Evolutionary conservation across 2,329 filamentous ascomycete species (phyloP).

Genomic region (Ophiocordyceps robertsii): DNA sequence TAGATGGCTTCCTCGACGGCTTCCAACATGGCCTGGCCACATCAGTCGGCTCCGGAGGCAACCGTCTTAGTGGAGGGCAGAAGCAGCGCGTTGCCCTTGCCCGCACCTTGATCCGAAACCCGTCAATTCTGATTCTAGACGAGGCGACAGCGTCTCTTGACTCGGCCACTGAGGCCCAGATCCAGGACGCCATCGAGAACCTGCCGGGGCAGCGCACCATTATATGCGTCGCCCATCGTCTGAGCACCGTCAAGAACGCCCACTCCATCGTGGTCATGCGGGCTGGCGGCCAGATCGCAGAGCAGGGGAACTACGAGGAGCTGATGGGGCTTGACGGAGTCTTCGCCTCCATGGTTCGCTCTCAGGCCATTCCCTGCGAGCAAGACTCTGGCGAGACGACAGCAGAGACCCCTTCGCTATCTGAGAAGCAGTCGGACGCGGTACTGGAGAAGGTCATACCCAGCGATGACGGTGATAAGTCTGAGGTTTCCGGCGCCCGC

Average conservation of each 20-base stretch:
- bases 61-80: conserved; percentile 45
- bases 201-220: conserved; percentile 43
- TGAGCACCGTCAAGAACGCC: conserved; percentile 48
- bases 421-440: background rate
- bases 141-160: conserved; percentile 50
- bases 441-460: background rate
- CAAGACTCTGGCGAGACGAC: conserved; percentile 10
- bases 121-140: conserved; percentile 44
- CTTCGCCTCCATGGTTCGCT: conserved; percentile 38
- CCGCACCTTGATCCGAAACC: conserved; percentile 41
- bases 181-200: conserved; percentile 33
- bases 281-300: conserved; percentile 43
- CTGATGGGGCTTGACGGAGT: conserved; percentile 36
- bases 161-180: conserved; percentile 40
- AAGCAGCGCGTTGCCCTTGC: conserved; percentile 47
- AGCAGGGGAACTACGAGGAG: conserved; percentile 50
- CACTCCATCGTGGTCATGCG: conserved; percentile 53
- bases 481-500: background rate
- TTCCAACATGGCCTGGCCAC: conserved; percentile 41
- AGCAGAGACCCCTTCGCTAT: background rate
- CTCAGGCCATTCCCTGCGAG: conserved; percentile 23
- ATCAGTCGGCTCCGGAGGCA: conserved; percentile 37
- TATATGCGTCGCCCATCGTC: conserved; percentile 50
- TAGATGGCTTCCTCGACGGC: conserved; percentile 36
- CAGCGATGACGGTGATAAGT: background rate